A percentile compares a stretch with the other conserved stretches of the same genome.
Conservation (phyloP, 1,284 basidiomycete genomes). For the Ganoderma meredithae region DNA sequence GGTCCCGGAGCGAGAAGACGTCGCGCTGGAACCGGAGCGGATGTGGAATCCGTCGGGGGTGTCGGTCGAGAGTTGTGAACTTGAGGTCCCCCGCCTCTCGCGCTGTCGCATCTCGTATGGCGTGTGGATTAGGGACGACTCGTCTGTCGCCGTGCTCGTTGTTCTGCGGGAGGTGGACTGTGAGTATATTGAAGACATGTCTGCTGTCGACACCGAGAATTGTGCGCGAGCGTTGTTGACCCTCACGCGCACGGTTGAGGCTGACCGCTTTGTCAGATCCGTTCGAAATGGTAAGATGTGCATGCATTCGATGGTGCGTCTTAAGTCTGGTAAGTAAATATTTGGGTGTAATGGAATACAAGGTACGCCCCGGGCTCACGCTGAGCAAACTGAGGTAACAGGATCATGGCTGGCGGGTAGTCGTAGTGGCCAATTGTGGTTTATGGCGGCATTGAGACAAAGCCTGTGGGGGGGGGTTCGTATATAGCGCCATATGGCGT, state of each 20-base stretch:
- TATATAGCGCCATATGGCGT: no score
- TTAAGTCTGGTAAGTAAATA: no score
- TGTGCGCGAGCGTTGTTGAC: background rate
- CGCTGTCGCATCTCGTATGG: slow-evolving; percentile 30
- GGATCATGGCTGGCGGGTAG: background rate
- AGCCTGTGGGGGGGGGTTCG: no score
- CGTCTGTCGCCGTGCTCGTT: slow-evolving; percentile 27
- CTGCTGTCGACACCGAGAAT: slow-evolving; percentile 15
- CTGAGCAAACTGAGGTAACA: background rate
- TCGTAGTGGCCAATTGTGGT: no score
- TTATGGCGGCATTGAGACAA: no score
- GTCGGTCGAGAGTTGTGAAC: background rate
- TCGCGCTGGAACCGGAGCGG: slow-evolving; percentile 17
- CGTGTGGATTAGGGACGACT: slow-evolving; percentile 31
- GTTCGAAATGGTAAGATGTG: background rate
- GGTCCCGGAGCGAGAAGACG: slow-evolving; percentile 6
- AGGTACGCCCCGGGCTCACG: background rate
- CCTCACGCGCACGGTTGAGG: background rate
- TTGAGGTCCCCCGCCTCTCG: background rate
- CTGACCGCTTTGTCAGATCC: slow-evolving; percentile 1
- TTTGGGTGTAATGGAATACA: background rate
- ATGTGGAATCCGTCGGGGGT: slow-evolving; percentile 15
- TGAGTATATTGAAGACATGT: slow-evolving; percentile 39
- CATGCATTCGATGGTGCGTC: no score
- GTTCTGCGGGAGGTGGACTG: slow-evolving; percentile 31